A percentile compares a stretch with the other conserved stretches of the same genome.
These are phyloP conservation scores for Fomitopsis pulvina DNA, from an alignment of 768 basidiomycete genomes.

Conservation along the genomic window DNA sequence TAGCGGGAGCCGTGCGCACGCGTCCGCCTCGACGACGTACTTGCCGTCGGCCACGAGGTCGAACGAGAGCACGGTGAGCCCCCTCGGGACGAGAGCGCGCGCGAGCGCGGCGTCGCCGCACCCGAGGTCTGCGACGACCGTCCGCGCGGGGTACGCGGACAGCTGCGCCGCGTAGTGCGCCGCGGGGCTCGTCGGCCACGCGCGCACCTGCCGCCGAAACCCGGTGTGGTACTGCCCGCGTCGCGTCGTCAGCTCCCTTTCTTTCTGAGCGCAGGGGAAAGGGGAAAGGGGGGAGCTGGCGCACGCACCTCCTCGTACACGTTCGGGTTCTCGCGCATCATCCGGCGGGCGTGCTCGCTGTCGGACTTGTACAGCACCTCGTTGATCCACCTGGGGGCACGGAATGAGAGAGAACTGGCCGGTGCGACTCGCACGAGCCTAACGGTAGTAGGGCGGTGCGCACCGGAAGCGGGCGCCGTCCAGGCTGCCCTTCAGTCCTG, in stretches of 20 bases:
- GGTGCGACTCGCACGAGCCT: too few relatives aligned
- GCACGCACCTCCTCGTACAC: slow-evolving; percentile 73
- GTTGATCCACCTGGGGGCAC: slow-evolving; percentile 70
- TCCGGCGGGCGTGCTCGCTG: slow-evolving; percentile 61
- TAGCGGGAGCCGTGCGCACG: slow-evolving; percentile 70
- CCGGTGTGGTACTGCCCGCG: slow-evolving; percentile 79
- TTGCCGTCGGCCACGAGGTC: slow-evolving; percentile 70
- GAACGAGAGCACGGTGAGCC: slow-evolving; percentile 66
- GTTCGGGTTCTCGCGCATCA: slow-evolving; percentile 81
- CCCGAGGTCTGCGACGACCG: slow-evolving; percentile 87
- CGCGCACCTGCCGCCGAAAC: slow-evolving; percentile 84
- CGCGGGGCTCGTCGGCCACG: slow-evolving; percentile 95
- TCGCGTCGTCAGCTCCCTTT: not conserved
- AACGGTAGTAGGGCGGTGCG: not conserved
- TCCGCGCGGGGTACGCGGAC: slow-evolving; percentile 53
- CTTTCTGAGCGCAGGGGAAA: slow-evolving; percentile 1
- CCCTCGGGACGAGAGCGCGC: slow-evolving; percentile 60
- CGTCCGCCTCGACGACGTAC: slow-evolving; percentile 88
- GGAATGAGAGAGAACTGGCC: not conserved
- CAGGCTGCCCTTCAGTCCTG: slow-evolving; percentile 68
- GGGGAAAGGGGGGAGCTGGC: not conserved
- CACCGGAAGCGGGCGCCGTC: slow-evolving; percentile 88
- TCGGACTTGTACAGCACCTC: slow-evolving; percentile 87
- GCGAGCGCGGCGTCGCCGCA: slow-evolving; percentile 94
- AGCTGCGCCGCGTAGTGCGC: slow-evolving; percentile 67